Evolutionary conservation across 306 rosid species (phyloP).

Genomic region (Cucumis sativus): DNA sequence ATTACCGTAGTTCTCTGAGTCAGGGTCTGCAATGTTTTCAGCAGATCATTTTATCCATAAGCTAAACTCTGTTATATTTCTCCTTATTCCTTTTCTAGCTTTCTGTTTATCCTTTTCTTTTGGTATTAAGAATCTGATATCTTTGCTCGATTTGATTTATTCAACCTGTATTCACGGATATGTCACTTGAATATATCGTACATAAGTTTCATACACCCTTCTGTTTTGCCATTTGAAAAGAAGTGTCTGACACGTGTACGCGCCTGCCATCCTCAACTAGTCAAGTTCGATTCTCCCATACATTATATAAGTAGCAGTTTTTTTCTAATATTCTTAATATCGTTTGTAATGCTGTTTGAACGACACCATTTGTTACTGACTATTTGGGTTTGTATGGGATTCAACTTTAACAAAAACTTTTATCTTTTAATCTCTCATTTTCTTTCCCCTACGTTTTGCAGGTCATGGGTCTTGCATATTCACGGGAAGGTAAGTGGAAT

Average conservation of each 20-base stretch:
- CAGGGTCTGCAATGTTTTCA: neutral
- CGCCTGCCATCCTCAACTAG: neutral
- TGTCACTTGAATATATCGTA: neutral
- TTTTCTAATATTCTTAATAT: neutral
- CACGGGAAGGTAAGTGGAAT: constrained; percentile 63
- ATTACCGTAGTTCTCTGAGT: neutral
- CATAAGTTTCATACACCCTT: neutral
- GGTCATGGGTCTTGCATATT: constrained; percentile 74
- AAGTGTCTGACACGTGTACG: neutral
- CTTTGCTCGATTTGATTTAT: neutral
- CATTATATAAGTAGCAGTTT: neutral
- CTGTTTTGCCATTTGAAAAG: neutral
- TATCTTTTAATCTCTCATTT: neutral
- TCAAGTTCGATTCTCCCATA: neutral
- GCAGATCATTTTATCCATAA: neutral
- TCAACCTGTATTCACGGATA: neutral
- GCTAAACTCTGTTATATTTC: neutral
- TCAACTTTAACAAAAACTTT: neutral
- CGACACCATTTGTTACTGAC: neutral
- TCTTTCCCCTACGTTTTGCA: constrained; percentile 19
- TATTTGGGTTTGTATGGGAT: neutral
- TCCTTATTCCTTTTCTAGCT: neutral
- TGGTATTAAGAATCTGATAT: neutral
- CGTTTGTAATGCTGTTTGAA: neutral
- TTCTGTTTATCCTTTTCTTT: neutral